Percentiles rank a stretch among this genome's conserved stretches.
phyloP scores from a whole-genome alignment of 768 basidiomycete species.

The Daedalea quercina region DNA sequence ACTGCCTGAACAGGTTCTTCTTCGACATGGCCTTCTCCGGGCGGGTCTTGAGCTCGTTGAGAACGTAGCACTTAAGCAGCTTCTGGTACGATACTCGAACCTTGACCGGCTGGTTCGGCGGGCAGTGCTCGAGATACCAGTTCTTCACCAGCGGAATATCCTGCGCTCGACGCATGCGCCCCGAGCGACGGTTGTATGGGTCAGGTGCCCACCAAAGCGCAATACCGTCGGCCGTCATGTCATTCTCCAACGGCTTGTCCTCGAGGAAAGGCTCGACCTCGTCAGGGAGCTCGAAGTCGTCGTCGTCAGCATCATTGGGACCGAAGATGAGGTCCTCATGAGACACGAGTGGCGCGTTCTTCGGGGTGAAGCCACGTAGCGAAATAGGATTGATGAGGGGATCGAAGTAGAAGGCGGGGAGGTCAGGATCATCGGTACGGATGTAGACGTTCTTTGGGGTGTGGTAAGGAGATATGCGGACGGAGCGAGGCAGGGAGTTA shows the following conservation, averaged over 20 bases:
- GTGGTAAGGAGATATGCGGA: constrained; percentile 89
- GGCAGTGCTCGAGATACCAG: constrained; percentile 98
- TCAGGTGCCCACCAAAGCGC: constrained; percentile 98
- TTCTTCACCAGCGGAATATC: constrained; percentile 95
- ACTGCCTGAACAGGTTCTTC: constrained; percentile 92
- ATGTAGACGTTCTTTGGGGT: constrained; percentile 97
- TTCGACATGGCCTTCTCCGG: constrained; percentile 97
- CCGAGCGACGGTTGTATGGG: constrained; percentile 89
- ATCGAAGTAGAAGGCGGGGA: constrained; percentile 98
- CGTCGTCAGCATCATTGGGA: constrained; percentile 76
- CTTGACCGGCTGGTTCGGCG: constrained; percentile 93
- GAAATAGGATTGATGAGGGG: constrained; percentile 98
- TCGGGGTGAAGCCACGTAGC: constrained; percentile 75
- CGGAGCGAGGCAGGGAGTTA: constrained; percentile 94
- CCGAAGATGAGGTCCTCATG: constrained; percentile 95
- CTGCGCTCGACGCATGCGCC: constrained; percentile 89
- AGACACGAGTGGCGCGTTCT: constrained; percentile 74
- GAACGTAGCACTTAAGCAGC: constrained; percentile 88
- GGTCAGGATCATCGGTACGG: constrained; percentile 97
- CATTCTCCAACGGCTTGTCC: constrained; percentile 75
- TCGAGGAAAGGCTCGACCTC: constrained; percentile 74
- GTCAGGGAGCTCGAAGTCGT: constrained; percentile 83
- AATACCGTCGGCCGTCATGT: constrained; percentile 92
- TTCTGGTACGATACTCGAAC: constrained; percentile 99
- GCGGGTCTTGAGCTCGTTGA: constrained; percentile 87